These are phyloP conservation scores for Fusarium pseudoanthophilum DNA, from an alignment of 2,329 filamentous ascomycete species.

Conservation along the genomic window DNA sequence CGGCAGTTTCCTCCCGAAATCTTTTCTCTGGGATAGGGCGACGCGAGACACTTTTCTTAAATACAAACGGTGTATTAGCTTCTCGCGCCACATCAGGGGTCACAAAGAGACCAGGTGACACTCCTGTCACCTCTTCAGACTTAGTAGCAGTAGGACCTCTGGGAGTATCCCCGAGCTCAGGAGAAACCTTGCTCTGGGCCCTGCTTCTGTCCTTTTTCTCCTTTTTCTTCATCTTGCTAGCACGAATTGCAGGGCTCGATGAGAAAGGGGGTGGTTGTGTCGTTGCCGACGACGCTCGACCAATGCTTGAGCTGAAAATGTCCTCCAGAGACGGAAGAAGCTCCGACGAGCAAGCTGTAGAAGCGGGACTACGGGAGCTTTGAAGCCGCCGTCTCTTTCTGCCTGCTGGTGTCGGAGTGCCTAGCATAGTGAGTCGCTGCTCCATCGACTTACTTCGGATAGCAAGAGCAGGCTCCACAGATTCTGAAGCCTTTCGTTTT, in stretches of 20 bases:
- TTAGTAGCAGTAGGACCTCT: accelerated
- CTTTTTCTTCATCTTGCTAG: accelerated
- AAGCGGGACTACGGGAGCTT: accelerated
- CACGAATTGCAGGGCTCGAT: accelerated
- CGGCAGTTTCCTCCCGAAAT: background rate
- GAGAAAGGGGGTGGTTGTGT: accelerated
- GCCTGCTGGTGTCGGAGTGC: accelerated
- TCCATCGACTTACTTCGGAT: background rate
- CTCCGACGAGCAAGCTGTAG: background rate
- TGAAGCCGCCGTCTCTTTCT: background rate
- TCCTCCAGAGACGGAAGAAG: background rate
- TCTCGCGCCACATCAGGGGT: background rate
- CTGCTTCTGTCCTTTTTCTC: accelerated
- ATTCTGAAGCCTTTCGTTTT: background rate
- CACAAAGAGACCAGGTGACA: background rate
- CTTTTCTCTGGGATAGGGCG: accelerated
- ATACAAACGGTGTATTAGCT: accelerated
- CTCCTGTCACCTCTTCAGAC: background rate
- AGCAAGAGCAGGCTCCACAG: background rate
- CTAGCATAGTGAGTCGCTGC: accelerated
- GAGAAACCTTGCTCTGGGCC: accelerated
- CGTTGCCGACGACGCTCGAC: accelerated
- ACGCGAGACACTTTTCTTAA: background rate
- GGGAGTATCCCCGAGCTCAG: accelerated
- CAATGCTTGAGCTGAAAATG: background rate